Evolutionary conservation across 2,329 filamentous ascomycete species (phyloP), one percentile per base, ranked within the genome.

Genomic region (Corniculantispora saksenae): DNA sequence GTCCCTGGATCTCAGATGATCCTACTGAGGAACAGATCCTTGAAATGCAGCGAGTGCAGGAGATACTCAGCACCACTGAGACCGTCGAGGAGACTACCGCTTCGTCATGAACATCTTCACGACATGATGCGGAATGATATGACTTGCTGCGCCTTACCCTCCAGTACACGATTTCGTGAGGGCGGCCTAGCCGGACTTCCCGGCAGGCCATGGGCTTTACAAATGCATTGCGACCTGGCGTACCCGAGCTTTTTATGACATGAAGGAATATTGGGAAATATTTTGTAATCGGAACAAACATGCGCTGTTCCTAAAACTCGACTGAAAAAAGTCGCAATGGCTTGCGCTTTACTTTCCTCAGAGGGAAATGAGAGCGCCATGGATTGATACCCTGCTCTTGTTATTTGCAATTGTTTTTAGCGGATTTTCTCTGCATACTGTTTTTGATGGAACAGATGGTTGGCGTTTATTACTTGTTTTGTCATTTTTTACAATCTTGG

Each of bases 1-100:
- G 94, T 1, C 85, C 89, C 9, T 97, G 92, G 92, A 78, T 93
- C 64, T 88, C 88, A 0, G 89, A 93, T 68, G 90, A 92, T 73
- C 86, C 89, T 3, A 87, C 84, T 2, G 82, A 85, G 64, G 84
- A 86, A 66, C 84, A 90, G 72, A 75, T 88, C 67, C 81, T 85
- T 75, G 81, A 84, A 74, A 85, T 90, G 84, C 83, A 87, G 73
- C 79, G 83, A 70, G 80, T 90, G 83, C 83, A 87, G 73, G 79
- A 83, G 71, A 80, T 83, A 70, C 76, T 77, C 66, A 73, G 77
- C 59, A 73, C 69, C 60, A 72, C 67, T 66, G 59, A 48, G 17
- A n/a, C 47, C 21, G 38, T 32, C 19, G 60, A 62, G 25, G 12
- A 23, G 27, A 43, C 40, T 23, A 47, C 48, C 40, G 61, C 25